Evolutionary conservation across 352 stramenopile species (phyloP).

Genomic region (Phytophthora brassicae): DNA sequence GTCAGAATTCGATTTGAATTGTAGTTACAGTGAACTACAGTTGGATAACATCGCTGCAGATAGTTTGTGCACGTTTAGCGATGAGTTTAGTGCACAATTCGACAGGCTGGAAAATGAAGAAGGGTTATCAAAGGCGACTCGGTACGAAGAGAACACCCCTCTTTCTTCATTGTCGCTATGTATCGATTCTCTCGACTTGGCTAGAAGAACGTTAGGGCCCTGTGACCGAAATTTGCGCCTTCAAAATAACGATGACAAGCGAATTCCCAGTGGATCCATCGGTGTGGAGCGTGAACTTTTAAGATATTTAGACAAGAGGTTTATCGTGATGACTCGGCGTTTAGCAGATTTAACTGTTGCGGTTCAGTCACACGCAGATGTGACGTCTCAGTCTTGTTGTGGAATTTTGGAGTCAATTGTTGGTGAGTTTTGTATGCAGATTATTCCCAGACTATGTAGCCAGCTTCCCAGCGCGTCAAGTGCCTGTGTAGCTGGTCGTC

Average conservation of each 20-base stretch:
- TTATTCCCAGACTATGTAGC: slow-evolving; percentile 49
- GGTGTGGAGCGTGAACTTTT: slow-evolving; percentile 46
- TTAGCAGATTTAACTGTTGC: slow-evolving; percentile 20
- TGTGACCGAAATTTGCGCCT: slow-evolving; percentile 28
- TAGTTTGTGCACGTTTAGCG: background rate
- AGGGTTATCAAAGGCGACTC: background rate
- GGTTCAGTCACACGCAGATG: background rate
- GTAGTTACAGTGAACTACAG: background rate
- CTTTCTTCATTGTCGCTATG: slow-evolving; percentile 33
- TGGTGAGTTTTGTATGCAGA: slow-evolving; percentile 61
- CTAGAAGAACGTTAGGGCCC: slow-evolving; percentile 41
- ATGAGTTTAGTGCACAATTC: background rate
- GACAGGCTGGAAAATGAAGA: background rate
- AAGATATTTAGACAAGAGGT: slow-evolving; percentile 30
- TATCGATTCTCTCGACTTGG: slow-evolving; percentile 50
- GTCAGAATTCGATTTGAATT: background rate
- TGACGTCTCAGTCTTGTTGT: slow-evolving; percentile 3
- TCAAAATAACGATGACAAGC: background rate
- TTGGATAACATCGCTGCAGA: slow-evolving; percentile 11
- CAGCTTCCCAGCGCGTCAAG: slow-evolving; percentile 44
- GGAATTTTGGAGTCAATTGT: slow-evolving; percentile 44
- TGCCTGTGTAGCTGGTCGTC: slow-evolving; percentile 22
- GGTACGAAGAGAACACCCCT: slow-evolving; percentile 6
- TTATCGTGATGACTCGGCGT: slow-evolving; percentile 24
- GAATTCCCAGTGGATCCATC: slow-evolving; percentile 5